Evolutionary conservation across 352 stramenopile genomes (phyloP).

Genomic region (Phytopythium montanum): DNA sequence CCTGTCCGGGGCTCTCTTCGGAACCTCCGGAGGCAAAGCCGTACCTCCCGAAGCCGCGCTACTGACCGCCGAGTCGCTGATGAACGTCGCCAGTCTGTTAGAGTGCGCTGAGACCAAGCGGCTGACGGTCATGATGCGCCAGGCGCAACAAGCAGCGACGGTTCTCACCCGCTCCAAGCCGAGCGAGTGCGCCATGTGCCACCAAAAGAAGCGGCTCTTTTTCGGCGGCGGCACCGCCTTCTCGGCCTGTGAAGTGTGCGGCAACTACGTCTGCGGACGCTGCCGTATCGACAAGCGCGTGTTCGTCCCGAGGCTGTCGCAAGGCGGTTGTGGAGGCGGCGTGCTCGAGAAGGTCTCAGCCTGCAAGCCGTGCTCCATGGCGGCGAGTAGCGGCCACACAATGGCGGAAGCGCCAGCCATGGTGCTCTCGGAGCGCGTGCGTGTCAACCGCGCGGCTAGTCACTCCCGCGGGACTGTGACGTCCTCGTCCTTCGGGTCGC

Average conservation of each 20-base stretch:
- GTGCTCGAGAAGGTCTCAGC: conserved; percentile 19
- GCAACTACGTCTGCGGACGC: conserved; percentile 19
- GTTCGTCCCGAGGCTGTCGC: conserved; percentile 27
- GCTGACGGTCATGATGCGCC: conserved; percentile 38
- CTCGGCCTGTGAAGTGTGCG: conserved; percentile 27
- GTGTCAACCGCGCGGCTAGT: conserved; percentile 1
- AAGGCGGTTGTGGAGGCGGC: too few species aligned
- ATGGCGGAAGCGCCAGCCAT: background rate
- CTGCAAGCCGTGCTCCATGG: conserved; percentile 21
- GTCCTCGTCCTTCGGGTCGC: conserved; percentile 1
- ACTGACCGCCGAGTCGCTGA: conserved; percentile 25
- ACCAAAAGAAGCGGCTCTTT: conserved; percentile 33
- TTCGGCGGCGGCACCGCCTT: too few species aligned
- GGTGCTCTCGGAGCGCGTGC: conserved; percentile 1
- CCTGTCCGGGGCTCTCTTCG: conserved; percentile 4
- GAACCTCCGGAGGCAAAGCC: too few species aligned
- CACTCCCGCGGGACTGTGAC: conserved; percentile 11
- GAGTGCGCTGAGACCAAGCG: conserved; percentile 44
- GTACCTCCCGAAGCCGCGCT: conserved; percentile 6
- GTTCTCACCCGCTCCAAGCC: too few species aligned
- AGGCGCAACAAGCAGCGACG: background rate
- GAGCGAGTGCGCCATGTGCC: conserved; percentile 29
- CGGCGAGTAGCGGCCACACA: conserved; percentile 11
- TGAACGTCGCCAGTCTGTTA: conserved; percentile 27
- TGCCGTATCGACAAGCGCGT: conserved; percentile 27